Evolutionary conservation across 768 basidiomycete species (phyloP).

Genomic region (Cystobasidium ongulense): DNA sequence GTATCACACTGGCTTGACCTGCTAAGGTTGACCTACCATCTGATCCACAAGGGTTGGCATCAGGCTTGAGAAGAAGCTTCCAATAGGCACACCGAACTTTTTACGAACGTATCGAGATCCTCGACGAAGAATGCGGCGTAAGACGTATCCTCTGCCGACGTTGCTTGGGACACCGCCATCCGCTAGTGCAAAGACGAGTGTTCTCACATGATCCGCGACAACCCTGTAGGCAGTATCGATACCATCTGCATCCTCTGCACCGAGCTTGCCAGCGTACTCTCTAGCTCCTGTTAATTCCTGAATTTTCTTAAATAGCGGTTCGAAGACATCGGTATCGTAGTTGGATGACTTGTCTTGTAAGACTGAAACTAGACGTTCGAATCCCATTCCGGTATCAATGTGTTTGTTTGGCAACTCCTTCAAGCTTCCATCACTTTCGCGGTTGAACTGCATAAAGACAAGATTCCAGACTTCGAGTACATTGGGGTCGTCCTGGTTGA

Average conservation of each 20-base stretch:
- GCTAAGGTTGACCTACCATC: constrained; percentile 54
- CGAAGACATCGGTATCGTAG: constrained; percentile 95
- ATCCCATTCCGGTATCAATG: constrained; percentile 98
- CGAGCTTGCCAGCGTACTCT: constrained; percentile 80
- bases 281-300: constrained; percentile 81
- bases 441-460: constrained; percentile 98
- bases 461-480: constrained; percentile 99
- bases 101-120: constrained; percentile 93
- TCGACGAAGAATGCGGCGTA: constrained; percentile 80
- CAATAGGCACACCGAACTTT: constrained; percentile 76
- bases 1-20: neutral
- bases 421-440: constrained; percentile 77
- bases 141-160: constrained; percentile 92
- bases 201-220: constrained; percentile 91
- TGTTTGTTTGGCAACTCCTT: constrained; percentile 79
- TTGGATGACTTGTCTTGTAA: constrained; percentile 86
- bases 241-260: constrained; percentile 86
- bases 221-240: constrained; percentile 97
- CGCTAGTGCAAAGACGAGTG: constrained; percentile 86
- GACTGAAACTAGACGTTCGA: constrained; percentile 90
- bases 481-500: constrained; percentile 92
- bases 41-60: constrained; percentile 81
- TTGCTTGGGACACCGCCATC: constrained; percentile 96
- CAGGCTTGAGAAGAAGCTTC: constrained; percentile 86
- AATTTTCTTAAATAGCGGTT: constrained; percentile 76